These are phyloP conservation scores for Phialocephala subalpina DNA, from an alignment of 2,329 filamentous ascomycete genomes.

Conservation along the genomic window DNA sequence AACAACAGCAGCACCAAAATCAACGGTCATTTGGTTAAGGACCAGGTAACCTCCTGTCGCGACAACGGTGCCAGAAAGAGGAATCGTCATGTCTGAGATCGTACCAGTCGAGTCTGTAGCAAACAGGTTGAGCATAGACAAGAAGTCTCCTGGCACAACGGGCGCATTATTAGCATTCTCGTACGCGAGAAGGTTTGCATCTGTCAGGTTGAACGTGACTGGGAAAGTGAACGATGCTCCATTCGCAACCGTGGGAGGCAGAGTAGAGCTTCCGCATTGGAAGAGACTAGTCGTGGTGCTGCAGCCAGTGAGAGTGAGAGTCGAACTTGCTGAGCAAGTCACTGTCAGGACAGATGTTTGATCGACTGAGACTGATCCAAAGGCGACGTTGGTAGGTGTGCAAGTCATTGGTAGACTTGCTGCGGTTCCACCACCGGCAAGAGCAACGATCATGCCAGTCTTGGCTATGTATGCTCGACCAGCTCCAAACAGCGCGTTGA, in stretches of 20 bases:
- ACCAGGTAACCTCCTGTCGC: conserved; percentile 4
- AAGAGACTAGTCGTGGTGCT: background rate
- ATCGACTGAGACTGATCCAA: conserved; percentile 4
- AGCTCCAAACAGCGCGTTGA: conserved; percentile 61
- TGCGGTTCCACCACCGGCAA: conserved; percentile 10
- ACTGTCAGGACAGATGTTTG: conserved; percentile 2
- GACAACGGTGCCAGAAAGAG: conserved; percentile 3
- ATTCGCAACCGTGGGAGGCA: conserved; percentile 5
- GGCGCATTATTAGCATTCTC: background rate
- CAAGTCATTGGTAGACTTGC: conserved; percentile 12
- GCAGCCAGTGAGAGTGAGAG: conserved; percentile 9
- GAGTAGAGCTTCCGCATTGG: background rate
- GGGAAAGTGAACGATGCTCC: conserved; percentile 14
- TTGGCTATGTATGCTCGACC: conserved; percentile 60
- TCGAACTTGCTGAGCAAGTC: conserved; percentile 9
- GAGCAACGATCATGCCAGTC: conserved; percentile 37
- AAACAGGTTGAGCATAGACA: background rate
- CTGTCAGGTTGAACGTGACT: conserved; percentile 18
- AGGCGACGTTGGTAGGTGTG: conserved; percentile 10
- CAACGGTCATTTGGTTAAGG: background rate
- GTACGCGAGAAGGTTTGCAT: background rate
- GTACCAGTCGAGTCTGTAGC: background rate
- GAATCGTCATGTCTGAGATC: background rate
- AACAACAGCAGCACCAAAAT: background rate
- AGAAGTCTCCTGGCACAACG: background rate